Conservation (phyloP, 805 yeast species). For the Kodamaea laetipori region DNA sequence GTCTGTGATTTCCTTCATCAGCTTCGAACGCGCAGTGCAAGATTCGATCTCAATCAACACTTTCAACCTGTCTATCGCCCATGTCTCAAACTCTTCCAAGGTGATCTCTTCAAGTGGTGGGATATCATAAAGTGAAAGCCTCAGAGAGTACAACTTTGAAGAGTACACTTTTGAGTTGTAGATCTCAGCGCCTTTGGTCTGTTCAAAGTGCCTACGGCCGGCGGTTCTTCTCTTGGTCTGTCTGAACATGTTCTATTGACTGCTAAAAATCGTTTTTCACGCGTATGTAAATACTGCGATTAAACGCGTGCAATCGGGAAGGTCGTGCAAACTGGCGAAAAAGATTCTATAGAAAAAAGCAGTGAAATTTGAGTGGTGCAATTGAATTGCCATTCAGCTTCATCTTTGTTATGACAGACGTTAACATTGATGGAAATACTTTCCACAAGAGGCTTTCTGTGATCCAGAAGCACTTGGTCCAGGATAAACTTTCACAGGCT, state of each 20-base stretch:
- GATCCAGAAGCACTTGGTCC: constrained; percentile 37
- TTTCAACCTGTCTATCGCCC: constrained; percentile 92
- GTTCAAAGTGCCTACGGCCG: constrained; percentile 68
- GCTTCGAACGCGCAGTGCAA: constrained; percentile 62
- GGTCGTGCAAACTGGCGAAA: constrained; percentile 2
- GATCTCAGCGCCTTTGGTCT: constrained; percentile 24
- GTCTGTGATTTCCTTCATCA: constrained; percentile 63
- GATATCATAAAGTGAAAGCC: constrained; percentile 70
- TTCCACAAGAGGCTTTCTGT: constrained; percentile 56
- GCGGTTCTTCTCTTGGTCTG: constrained; percentile 73
- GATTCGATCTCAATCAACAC: constrained; percentile 84
- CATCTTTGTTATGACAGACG: constrained; percentile 52
- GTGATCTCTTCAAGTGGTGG: constrained; percentile 89
- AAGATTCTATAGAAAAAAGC: not conserved
- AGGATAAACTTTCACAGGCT: constrained; percentile 27
- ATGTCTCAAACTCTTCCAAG: constrained; percentile 85
- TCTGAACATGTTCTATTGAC: constrained; percentile 55
- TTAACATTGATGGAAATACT: constrained; percentile 51
- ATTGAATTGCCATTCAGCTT: not conserved
- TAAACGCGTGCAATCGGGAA: not conserved
- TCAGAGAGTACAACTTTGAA: constrained; percentile 48
- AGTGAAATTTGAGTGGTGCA: not conserved
- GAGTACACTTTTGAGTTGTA: constrained; percentile 32
- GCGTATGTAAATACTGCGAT: constrained; percentile 1
- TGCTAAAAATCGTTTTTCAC: not conserved